Evolutionary conservation across 1,284 basidiomycete species (phyloP), one percentile per base, ranked within the genome.

Genomic region (Sporisorium exsertum): DNA sequence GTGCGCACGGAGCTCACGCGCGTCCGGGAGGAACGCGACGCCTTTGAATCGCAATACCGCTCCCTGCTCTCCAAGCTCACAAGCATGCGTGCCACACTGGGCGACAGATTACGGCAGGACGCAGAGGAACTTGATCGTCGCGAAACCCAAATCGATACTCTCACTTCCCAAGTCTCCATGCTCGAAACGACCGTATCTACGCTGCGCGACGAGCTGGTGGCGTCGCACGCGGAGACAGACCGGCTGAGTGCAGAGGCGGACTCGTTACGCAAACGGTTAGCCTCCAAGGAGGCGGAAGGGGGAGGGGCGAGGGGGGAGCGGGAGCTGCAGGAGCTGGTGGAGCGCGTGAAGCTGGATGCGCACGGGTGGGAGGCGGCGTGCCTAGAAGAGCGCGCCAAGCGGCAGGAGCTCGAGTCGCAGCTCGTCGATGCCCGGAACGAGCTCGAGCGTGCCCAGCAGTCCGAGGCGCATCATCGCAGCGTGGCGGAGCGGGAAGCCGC

Each of bases 101-200:
- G 95, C 43, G 95, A 95, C 82, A 96, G 98, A 86, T 88, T 99
- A 63, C 91, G 93, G 85, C 94, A 97, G 86, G 97, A 99, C 87
- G 96, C 97, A 78, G 84, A 85, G 59, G 84, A 85, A 52, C 70
- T 85, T 10, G 84, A 84, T 45, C 72, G 81, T 3, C 64, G 83
- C 45, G 82, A 84, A 35, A 57, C 67, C 20, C 82, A 84, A 46
- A 84, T 85, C 68, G 81, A 84, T 20, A 46, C 64, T 15, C 72
- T 85, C 16, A 76, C 72, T 9, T 1, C 51, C 3, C 56, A 78
- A 33, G 18, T 68, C 6, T 58, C 42, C 0, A 52, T 59, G 22
- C 49, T 78, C 1, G 53, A 68, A 8, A 29, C 35, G 1, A 37
- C 57, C 0, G 33, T 56, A 1, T 7, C 33, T 0, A 73, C 71